Conservation (phyloP, 371 early-diverging fungal species). For the Actinomortierella ambigua region DNA sequence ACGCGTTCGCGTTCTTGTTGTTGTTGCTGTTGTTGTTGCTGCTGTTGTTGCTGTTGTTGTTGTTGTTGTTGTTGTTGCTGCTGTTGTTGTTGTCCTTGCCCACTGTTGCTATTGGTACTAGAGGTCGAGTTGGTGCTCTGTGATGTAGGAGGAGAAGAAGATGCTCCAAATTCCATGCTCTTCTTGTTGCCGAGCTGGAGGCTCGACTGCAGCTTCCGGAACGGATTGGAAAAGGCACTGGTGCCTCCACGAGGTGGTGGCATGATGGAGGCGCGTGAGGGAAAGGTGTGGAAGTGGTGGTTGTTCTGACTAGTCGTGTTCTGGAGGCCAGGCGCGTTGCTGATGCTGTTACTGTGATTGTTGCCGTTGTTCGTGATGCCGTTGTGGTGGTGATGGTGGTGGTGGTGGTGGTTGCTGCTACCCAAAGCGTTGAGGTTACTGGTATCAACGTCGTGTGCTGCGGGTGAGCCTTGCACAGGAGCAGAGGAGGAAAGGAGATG, state of each 20-base stretch:
- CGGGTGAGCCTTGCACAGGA: slow-evolving; percentile 4
- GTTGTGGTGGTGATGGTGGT: slow-evolving; percentile 9
- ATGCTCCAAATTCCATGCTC: slow-evolving; percentile 11
- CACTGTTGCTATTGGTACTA: background rate
- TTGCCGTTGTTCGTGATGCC: background rate
- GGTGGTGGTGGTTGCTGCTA: slow-evolving; percentile 2
- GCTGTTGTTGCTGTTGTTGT: background rate
- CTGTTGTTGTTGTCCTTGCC: background rate
- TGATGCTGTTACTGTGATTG: background rate
- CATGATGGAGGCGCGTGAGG: too few species aligned
- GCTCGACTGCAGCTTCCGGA: slow-evolving; percentile 31
- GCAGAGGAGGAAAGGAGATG: slow-evolving; percentile 37
- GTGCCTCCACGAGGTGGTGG: too few species aligned
- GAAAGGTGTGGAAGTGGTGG: too few species aligned
- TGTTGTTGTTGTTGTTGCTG: slow-evolving; percentile 4
- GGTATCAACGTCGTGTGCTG: too few species aligned
- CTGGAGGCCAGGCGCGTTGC: too few species aligned
- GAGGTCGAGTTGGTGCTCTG: background rate
- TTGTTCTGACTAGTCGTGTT: too few species aligned
- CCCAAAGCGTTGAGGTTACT: slow-evolving; percentile 13
- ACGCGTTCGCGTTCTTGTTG: slow-evolving; percentile 4
- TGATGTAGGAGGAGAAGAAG: too few species aligned
- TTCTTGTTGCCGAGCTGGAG: slow-evolving; percentile 22
- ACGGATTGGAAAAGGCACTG: slow-evolving; percentile 32
- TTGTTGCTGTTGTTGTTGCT: background rate